These are phyloP conservation scores for Lipomyces chichibuensis DNA, from an alignment of 805 yeast genomes.

Conservation along the genomic window DNA sequence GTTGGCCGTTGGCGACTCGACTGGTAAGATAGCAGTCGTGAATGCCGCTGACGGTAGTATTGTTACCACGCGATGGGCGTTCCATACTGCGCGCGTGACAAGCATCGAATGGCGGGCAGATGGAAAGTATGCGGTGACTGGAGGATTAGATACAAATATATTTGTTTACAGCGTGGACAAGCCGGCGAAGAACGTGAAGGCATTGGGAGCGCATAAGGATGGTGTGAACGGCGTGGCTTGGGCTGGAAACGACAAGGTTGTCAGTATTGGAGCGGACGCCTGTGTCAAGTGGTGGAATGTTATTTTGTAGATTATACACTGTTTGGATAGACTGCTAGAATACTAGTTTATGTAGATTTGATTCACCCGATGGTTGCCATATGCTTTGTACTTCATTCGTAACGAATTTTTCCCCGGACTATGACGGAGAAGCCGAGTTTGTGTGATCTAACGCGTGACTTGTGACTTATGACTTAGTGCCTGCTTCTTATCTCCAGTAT, in stretches of 20 bases:
- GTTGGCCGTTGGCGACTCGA: constrained; percentile 82
- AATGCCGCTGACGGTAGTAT: constrained; percentile 53
- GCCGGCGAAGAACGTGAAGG: constrained; percentile 77
- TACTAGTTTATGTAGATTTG: not conserved
- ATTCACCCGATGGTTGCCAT: too few species aligned
- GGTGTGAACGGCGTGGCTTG: constrained; percentile 81
- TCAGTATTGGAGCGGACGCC: constrained; percentile 81
- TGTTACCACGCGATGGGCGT: constrained; percentile 90
- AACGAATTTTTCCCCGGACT: too few species aligned
- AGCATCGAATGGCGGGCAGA: constrained; percentile 79
- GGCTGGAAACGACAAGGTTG: constrained; percentile 55
- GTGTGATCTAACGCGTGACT: too few species aligned
- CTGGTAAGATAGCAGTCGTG: constrained; percentile 84
- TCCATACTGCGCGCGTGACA: constrained; percentile 82
- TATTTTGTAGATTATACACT: constrained; percentile 5
- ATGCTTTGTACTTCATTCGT: too few species aligned
- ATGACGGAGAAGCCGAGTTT: too few species aligned
- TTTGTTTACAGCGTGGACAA: constrained; percentile 76
- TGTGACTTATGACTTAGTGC: too few species aligned
- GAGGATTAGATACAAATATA: constrained; percentile 81
- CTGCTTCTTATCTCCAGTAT: too few species aligned
- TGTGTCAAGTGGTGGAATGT: constrained; percentile 72
- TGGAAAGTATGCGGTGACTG: constrained; percentile 72
- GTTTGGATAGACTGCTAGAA: not conserved
- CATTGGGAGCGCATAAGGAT: constrained; percentile 80